Evolutionary conservation across 768 basidiomycete species (phyloP), one percentile per base, ranked within the genome.

Genomic region (Mycena polygramma): DNA sequence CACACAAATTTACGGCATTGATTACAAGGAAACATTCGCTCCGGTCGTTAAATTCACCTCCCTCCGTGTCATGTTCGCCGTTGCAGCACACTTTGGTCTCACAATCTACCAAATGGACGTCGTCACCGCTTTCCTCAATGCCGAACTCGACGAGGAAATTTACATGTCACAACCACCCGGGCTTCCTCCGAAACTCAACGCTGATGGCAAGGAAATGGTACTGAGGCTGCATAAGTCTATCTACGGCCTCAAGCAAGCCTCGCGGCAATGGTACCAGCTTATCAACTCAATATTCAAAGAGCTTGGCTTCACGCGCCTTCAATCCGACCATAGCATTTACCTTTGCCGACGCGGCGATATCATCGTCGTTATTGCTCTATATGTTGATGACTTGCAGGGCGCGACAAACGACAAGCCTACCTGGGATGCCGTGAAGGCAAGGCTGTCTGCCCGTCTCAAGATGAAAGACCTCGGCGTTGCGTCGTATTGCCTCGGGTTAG

Each of bases 71-170:
- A 55, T 55, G 54, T 55, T 55, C 35, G 30, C 54, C 14, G 35
- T 30, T 14, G 54, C 54, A 4, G 54, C 54, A 19, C 15, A 55
- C 54, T 55, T 37, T 20, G 54, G 54, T n/a, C 54, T 55, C 35
- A 57, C 55, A 37, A 57, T 57, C 17, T 57, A 41, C 20, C 37
- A 57, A 57, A 57, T 57, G 55, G 55, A 55, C 35, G 54, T 55
- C 10, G 54, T 55, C 7, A 55, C 54, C 19, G 35, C 54, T 55
- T 55, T 55, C 17, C 54, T 55, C 30, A 55, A 55, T n/a, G 54
- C 54, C 35, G 54, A 55, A 7, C 54, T 55, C 5, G 54, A 55
- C 30, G 17, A 55, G 35, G 54, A 55, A 24, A 55, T 55, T 3
- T 55, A 55, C 10, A 55, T 55, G 54, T 37, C 54, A 6, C 54